These are phyloP conservation scores for Auxenochlorella pyrenoidosa DNA, from an alignment of 139 green algal species.

Conservation along the genomic window DNA sequence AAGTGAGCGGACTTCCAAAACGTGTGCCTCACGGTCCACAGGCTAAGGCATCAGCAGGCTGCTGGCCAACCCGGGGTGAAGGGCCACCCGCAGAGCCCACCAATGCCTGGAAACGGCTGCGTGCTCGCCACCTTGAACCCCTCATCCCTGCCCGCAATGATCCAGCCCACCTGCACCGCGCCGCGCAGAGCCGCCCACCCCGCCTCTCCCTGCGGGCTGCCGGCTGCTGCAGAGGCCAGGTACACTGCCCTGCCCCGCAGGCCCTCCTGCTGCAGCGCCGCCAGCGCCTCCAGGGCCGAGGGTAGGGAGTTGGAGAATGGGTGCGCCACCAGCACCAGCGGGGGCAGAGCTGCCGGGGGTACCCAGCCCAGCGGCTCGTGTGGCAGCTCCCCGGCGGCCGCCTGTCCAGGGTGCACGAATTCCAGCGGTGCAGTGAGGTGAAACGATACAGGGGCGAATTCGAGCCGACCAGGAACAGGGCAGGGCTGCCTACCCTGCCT, in stretches of 20 bases:
- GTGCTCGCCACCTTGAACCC: not conserved
- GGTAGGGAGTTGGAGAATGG: slow-evolving; percentile 9
- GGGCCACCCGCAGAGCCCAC: too few species aligned
- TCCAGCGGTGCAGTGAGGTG: too few species aligned
- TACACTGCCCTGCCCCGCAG: not conserved
- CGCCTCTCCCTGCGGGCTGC: not conserved
- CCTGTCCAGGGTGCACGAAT: not conserved
- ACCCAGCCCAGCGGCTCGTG: not conserved
- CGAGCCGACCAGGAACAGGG: too few species aligned
- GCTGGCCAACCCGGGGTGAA: too few species aligned
- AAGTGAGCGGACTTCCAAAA: too few species aligned
- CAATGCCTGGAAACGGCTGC: too few species aligned
- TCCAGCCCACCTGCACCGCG: not conserved
- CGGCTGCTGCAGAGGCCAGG: not conserved
- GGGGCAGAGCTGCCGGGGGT: not conserved
- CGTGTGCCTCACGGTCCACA: too few species aligned
- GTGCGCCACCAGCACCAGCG: slow-evolving; percentile 19
- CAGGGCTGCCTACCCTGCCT: too few species aligned
- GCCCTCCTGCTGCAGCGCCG: slow-evolving; percentile 7
- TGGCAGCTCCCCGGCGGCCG: not conserved
- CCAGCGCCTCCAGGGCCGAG: slow-evolving; percentile 3
- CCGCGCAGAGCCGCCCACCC: not conserved
- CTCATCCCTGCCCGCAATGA: not conserved
- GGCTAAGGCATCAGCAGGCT: too few species aligned
- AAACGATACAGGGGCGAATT: too few species aligned